phyloP scores from a whole-genome alignment of 2,329 filamentous ascomycete genomes.

The Acarospora socialis region DNA sequence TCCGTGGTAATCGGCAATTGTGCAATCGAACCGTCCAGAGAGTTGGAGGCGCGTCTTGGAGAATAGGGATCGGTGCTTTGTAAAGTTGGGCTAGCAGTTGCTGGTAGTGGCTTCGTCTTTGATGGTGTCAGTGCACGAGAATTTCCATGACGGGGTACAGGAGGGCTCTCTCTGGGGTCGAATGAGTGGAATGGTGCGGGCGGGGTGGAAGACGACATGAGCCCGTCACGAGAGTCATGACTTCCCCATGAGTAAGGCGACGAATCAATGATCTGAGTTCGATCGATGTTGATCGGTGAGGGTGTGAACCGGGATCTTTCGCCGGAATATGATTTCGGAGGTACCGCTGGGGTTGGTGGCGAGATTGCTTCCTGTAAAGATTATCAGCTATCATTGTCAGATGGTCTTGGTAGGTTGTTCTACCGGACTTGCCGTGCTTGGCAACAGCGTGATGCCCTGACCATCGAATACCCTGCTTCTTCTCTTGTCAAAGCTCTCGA shows the following conservation, averaged over 20 bases:
- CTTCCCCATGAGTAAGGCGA: constrained; percentile 40
- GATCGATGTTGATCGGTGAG: constrained; percentile 31
- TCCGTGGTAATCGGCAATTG: too few species aligned
- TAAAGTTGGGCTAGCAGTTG: too few species aligned
- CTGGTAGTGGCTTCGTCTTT: too few species aligned
- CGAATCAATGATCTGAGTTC: constrained; percentile 29
- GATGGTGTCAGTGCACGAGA: too few species aligned
- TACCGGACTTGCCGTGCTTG: constrained; percentile 9
- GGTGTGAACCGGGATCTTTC: constrained; percentile 15
- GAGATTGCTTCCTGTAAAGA: background rate
- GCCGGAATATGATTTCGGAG: constrained; percentile 4
- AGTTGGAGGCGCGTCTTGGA: too few species aligned
- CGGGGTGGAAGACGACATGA: constrained; percentile 28
- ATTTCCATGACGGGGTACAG: constrained; percentile 3
- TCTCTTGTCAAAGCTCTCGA: constrained; percentile 30
- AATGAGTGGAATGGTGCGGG: constrained; percentile 11
- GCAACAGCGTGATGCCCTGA: background rate
- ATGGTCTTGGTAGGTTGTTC: background rate
- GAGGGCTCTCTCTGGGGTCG: constrained; percentile 5
- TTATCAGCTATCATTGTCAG: background rate
- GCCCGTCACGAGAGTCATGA: constrained; percentile 35
- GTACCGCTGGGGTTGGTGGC: constrained; percentile 16
- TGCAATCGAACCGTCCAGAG: too few species aligned
- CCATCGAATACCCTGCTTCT: constrained; percentile 13
- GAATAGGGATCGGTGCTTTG: too few species aligned